Conservation (phyloP, 768 basidiomycete genomes). For the Gyrodon lividus region DNA sequence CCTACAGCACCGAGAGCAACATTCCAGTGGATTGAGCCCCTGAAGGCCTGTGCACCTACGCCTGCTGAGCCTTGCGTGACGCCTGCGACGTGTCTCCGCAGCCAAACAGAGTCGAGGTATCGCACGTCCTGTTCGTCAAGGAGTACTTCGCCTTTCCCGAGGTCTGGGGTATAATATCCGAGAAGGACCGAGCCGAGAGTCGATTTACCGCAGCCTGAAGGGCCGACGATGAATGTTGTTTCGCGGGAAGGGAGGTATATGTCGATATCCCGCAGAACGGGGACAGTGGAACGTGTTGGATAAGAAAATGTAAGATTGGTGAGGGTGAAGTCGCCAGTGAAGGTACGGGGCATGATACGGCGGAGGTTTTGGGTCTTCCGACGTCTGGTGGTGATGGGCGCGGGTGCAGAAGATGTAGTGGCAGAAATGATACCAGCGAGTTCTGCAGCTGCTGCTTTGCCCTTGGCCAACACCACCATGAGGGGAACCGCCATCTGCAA, state of each 20-base stretch:
- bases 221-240: slow-evolving; percentile 78
- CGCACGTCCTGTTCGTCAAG: slow-evolving; percentile 82
- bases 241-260: slow-evolving; percentile 72
- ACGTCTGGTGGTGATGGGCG: slow-evolving; percentile 10
- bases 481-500: slow-evolving; percentile 86
- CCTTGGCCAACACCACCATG: slow-evolving; percentile 61
- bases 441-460: slow-evolving; percentile 50
- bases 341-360: slow-evolving; percentile 63
- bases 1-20: slow-evolving; percentile 75
- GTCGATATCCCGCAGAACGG: slow-evolving; percentile 56
- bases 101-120: slow-evolving; percentile 71
- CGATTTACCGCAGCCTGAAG: slow-evolving; percentile 77
- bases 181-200: slow-evolving; percentile 66
- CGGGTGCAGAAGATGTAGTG: slow-evolving; percentile 36
- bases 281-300: slow-evolving; percentile 63
- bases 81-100: slow-evolving; percentile 66
- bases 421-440: slow-evolving; percentile 19
- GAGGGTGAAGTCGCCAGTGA: slow-evolving; percentile 69
- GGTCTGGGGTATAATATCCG: slow-evolving; percentile 66
- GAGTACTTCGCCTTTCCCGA: slow-evolving; percentile 55
- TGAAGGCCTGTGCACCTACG: slow-evolving; percentile 51
- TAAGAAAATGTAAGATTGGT: slow-evolving; percentile 66
- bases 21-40: slow-evolving; percentile 81
- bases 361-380: slow-evolving; percentile 39
- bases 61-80: slow-evolving; percentile 75